Evolutionary conservation across 2,329 filamentous ascomycete genomes (phyloP).

Genomic region (Epichloe gansuensis): DNA sequence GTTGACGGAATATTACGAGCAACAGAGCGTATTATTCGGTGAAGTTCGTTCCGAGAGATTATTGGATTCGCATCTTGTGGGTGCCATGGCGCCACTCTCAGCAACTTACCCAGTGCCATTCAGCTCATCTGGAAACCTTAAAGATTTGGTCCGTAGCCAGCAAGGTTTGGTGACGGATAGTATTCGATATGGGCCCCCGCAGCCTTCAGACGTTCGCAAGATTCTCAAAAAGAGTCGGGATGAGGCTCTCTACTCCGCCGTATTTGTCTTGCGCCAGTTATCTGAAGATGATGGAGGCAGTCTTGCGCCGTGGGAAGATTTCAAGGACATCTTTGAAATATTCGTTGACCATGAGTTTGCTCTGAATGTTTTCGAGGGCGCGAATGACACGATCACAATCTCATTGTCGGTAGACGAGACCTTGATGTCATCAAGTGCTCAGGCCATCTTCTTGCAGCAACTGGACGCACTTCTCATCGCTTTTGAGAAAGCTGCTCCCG

Average conservation of each 20-base stretch:
- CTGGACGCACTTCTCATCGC: background rate
- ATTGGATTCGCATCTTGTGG: background rate
- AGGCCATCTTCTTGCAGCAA: background rate
- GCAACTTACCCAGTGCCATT: background rate
- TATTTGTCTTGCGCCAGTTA: slow-evolving; percentile 15
- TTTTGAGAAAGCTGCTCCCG: background rate
- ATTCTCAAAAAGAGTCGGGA: slow-evolving; percentile 10
- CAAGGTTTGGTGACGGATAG: background rate
- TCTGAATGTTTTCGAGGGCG: slow-evolving; percentile 21
- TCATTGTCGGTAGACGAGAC: background rate
- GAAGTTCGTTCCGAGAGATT: background rate
- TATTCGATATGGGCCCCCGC: background rate
- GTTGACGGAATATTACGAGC: background rate
- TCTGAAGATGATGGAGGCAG: background rate
- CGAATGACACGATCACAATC: background rate
- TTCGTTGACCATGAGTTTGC: slow-evolving; percentile 28
- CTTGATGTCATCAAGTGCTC: background rate
- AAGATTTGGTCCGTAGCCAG: background rate
- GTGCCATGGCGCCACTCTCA: background rate
- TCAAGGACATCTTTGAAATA: slow-evolving; percentile 11
- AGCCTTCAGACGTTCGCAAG: slow-evolving; percentile 13
- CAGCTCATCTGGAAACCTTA: background rate
- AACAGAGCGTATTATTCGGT: background rate
- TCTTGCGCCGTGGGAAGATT: background rate
- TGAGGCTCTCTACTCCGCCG: slow-evolving; percentile 11